Conservation (phyloP, 768 basidiomycete genomes). For the Naganishia vaughanmartiniae region DNA sequence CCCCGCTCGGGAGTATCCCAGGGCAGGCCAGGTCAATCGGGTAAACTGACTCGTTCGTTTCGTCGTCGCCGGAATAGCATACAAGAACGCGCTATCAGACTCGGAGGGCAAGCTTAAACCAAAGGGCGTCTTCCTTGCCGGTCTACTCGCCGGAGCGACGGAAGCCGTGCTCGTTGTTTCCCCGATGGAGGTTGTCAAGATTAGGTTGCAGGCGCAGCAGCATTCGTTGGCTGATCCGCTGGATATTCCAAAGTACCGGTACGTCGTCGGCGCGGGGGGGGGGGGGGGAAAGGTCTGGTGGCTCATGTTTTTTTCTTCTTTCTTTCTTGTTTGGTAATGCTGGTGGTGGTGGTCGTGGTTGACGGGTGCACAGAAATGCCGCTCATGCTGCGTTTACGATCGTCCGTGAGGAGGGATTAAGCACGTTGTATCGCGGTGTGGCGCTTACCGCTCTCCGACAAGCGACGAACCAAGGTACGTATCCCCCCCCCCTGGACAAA, state of each 20-base stretch:
- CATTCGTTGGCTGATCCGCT: slow-evolving; percentile 95
- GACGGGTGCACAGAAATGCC: slow-evolving; percentile 61
- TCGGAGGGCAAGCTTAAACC: slow-evolving; percentile 71
- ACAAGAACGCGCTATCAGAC: slow-evolving; percentile 78
- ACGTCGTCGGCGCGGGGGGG: neutral
- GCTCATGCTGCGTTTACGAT: slow-evolving; percentile 95
- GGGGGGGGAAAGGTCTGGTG: no score
- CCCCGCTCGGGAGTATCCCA: no score
- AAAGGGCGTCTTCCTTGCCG: slow-evolving; percentile 84
- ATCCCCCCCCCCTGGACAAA: neutral
- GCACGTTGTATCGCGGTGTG: slow-evolving; percentile 86
- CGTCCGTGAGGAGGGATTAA: slow-evolving; percentile 81
- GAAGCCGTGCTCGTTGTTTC: slow-evolving; percentile 93
- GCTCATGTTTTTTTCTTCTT: neutral
- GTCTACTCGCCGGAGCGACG: slow-evolving; percentile 89
- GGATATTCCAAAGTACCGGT: slow-evolving; percentile 83
- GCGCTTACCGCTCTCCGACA: slow-evolving; percentile 88
- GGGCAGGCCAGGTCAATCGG: no score
- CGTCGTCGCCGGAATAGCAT: slow-evolving; percentile 52
- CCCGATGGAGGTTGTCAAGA: slow-evolving; percentile 99
- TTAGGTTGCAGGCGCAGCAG: slow-evolving; percentile 92
- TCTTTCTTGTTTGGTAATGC: no score
- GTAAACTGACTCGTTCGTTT: no score
- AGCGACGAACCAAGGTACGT: slow-evolving; percentile 90
- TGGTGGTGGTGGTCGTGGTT: no score